phyloP scores from a whole-genome alignment of 2,329 filamentous ascomycete genomes.

The Lachnellula arida region DNA sequence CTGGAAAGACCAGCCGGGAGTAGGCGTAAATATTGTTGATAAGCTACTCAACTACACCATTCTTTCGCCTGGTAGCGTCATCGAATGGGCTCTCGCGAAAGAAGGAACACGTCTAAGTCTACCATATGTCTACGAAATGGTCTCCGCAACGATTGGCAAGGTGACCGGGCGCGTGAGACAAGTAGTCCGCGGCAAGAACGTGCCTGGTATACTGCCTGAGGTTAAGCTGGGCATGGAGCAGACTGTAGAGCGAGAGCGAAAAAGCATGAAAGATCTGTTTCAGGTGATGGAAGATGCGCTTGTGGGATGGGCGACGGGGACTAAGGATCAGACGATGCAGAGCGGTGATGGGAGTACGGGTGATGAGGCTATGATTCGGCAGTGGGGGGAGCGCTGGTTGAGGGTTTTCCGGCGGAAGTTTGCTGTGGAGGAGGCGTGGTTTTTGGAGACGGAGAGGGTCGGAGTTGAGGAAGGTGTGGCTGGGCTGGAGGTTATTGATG shows the following conservation, averaged over 20 bases:
- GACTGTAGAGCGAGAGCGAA: conserved; percentile 63
- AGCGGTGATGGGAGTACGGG: conserved; percentile 52
- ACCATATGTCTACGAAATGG: conserved; percentile 81
- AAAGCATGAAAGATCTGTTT: conserved; percentile 76
- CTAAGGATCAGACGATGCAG: conserved; percentile 73
- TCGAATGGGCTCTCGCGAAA: conserved; percentile 79
- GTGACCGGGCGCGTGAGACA: conserved; percentile 83
- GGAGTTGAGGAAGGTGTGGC: conserved; percentile 10
- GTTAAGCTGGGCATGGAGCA: conserved; percentile 49
- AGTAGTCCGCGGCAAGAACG: conserved; percentile 61
- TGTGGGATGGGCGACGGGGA: conserved; percentile 64
- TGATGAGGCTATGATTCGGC: conserved; percentile 61
- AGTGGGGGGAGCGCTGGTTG: conserved; percentile 84
- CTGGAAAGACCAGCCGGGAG: conserved; percentile 88
- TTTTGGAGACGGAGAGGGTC: conserved; percentile 36
- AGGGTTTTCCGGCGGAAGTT: conserved; percentile 77
- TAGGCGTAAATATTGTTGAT: conserved; percentile 88
- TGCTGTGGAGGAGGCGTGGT: conserved; percentile 76
- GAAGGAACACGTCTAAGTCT: conserved; percentile 61
- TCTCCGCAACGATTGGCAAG: conserved; percentile 83
- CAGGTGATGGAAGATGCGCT: conserved; percentile 74
- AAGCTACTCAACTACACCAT: conserved; percentile 98
- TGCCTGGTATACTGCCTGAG: conserved; percentile 50
- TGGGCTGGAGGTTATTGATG: not conserved
- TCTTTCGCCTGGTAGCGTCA: conserved; percentile 75